A percentile compares a stretch with the other conserved stretches of the same genome.
These are phyloP conservation scores for Drechslerella dactyloides DNA, from an alignment of 2,329 filamentous ascomycete species.

Conservation along the genomic window DNA sequence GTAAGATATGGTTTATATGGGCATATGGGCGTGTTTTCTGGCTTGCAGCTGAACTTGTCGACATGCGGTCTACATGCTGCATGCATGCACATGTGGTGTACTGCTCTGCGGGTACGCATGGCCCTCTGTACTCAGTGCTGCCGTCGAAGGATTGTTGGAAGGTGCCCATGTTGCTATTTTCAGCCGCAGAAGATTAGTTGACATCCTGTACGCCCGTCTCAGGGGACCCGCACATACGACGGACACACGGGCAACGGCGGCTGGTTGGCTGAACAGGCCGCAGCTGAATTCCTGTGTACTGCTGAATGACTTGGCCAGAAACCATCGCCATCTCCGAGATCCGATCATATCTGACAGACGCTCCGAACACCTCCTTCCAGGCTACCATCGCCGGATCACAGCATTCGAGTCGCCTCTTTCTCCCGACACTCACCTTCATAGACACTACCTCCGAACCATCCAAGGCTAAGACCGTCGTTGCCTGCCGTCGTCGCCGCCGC, in stretches of 20 bases:
- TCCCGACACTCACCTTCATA: neutral
- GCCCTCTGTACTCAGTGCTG: too few species aligned
- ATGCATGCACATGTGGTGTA: too few species aligned
- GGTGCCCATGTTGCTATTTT: constrained; percentile 10
- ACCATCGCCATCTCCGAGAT: neutral
- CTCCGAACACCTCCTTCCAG: neutral
- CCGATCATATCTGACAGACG: neutral
- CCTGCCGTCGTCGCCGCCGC: too few species aligned
- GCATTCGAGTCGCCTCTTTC: neutral
- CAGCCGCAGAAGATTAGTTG: neutral
- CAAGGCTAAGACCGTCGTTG: neutral
- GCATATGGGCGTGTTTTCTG: too few species aligned
- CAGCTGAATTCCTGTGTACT: neutral
- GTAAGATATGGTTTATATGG: too few species aligned
- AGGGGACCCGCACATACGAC: neutral
- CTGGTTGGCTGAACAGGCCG: neutral
- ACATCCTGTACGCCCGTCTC: neutral
- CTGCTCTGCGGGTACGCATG: too few species aligned
- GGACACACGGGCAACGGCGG: neutral
- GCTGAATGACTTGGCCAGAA: too few species aligned
- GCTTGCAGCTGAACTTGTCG: too few species aligned
- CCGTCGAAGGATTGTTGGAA: neutral
- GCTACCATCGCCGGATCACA: neutral
- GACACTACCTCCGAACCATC: neutral
- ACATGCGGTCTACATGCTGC: too few species aligned